Conservation (phyloP, 257 asterid genomes). For the Hygrophila difformis region DNA sequence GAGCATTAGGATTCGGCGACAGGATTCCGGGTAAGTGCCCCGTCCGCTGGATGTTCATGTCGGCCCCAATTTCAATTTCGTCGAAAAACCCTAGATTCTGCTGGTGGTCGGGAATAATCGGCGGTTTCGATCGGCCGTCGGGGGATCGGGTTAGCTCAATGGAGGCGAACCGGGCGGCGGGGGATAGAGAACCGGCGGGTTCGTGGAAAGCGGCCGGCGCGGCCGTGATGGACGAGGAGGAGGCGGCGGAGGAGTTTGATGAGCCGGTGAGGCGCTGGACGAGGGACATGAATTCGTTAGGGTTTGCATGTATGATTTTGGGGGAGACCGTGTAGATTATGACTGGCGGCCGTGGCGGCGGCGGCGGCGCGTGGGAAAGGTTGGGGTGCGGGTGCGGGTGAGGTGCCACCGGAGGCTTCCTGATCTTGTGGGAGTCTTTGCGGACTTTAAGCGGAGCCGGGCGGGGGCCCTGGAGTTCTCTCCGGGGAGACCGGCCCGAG, state of each 20-base stretch:
- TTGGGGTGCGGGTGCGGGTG: slow-evolving; percentile 12
- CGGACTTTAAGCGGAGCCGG: slow-evolving; percentile 71
- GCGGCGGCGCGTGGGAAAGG: slow-evolving; percentile 39
- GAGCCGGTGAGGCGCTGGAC: slow-evolving; percentile 86
- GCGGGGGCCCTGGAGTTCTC: slow-evolving; percentile 84
- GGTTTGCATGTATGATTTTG: slow-evolving; percentile 85
- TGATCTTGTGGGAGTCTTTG: slow-evolving; percentile 79
- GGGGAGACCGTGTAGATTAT: slow-evolving; percentile 93
- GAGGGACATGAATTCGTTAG: slow-evolving; percentile 92
- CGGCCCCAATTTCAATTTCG: slow-evolving; percentile 28
- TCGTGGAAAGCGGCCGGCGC: slow-evolving; percentile 17
- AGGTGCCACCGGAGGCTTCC: slow-evolving; percentile 66
- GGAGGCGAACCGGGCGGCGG: slow-evolving; percentile 82
- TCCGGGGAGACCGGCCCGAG: slow-evolving; percentile 44
- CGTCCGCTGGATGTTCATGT: slow-evolving; percentile 29
- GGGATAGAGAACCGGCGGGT: slow-evolving; percentile 45
- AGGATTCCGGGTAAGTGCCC: slow-evolving; percentile 60
- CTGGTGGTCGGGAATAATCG: slow-evolving; percentile 3
- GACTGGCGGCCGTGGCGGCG: slow-evolving; percentile 73
- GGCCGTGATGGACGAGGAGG: no score
- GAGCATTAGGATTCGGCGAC: slow-evolving; percentile 80
- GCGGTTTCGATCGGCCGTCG: slow-evolving; percentile 23
- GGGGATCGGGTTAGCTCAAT: slow-evolving; percentile 47
- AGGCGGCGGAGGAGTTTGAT: no score
- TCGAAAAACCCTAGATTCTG: slow-evolving; percentile 18